Evolutionary conservation across 768 basidiomycete genomes (phyloP).

Genomic region (Naganishia friedmannii): DNA sequence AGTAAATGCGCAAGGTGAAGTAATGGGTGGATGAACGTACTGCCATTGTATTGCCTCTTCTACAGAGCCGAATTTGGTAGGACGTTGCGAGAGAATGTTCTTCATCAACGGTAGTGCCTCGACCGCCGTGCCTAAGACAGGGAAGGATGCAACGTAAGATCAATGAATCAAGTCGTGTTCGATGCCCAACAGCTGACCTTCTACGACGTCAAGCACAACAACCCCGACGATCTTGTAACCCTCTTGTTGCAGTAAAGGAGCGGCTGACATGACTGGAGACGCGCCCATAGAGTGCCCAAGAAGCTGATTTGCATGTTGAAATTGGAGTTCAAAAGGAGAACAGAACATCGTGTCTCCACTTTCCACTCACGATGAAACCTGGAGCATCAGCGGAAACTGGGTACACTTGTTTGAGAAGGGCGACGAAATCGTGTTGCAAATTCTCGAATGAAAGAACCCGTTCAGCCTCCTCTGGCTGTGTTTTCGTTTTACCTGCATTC

Average conservation of each 20-base stretch:
- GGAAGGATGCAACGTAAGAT: not conserved
- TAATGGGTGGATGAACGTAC: slow-evolving; percentile 57
- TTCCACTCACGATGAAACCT: slow-evolving; percentile 65
- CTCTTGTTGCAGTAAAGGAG: slow-evolving; percentile 63
- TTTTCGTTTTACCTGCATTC: slow-evolving; percentile 66
- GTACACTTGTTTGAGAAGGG: slow-evolving; percentile 67
- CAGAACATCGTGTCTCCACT: not conserved
- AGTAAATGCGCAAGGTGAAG: slow-evolving; percentile 31
- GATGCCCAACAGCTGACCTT: slow-evolving; percentile 56
- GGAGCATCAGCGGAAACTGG: slow-evolving; percentile 65
- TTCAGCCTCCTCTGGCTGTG: slow-evolving; percentile 46
- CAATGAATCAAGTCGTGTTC: not conserved
- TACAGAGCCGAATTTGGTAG: slow-evolving; percentile 74
- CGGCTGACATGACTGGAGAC: slow-evolving; percentile 73
- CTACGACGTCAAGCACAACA: slow-evolving; percentile 80
- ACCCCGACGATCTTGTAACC: slow-evolving; percentile 70
- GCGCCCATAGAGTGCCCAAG: slow-evolving; percentile 98
- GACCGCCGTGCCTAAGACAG: slow-evolving; percentile 77
- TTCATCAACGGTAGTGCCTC: slow-evolving; percentile 94
- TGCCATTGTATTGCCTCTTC: slow-evolving; percentile 95
- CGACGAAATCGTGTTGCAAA: slow-evolving; percentile 71
- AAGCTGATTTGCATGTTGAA: slow-evolving; percentile 56
- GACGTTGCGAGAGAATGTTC: slow-evolving; percentile 75
- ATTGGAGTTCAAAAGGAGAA: not conserved
- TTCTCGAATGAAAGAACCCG: slow-evolving; percentile 68